Percentiles rank a stretch among this genome's conserved stretches.
phyloP scores from a whole-genome alignment of 2,329 filamentous ascomycete genomes.

The Metarhizium sp. region DNA sequence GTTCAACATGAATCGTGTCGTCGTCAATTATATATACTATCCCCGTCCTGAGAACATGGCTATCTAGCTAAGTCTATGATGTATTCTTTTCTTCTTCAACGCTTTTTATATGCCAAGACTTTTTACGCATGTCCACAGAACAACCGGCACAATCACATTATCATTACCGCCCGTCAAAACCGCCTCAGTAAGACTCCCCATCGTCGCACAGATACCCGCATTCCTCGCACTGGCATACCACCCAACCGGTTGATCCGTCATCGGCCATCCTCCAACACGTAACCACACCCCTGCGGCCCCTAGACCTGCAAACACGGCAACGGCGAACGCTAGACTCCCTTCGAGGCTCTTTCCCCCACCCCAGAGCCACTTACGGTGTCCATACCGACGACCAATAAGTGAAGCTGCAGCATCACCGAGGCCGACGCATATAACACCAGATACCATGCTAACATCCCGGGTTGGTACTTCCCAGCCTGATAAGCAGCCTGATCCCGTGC shows the following conservation, averaged over 20 bases:
- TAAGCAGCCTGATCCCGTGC: constrained; percentile 46
- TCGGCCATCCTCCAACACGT: constrained; percentile 64
- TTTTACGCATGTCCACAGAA: constrained; percentile 86
- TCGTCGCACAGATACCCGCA: constrained; percentile 60
- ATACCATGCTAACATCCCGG: constrained; percentile 80
- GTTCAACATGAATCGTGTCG: background rate
- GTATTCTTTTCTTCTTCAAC: background rate
- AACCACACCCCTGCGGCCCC: constrained; percentile 65
- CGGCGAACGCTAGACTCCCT: constrained; percentile 72
- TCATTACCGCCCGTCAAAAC: constrained; percentile 95
- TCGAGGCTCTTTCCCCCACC: constrained; percentile 93
- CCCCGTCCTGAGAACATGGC: background rate
- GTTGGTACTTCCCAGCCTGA: constrained; percentile 65
- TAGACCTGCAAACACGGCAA: constrained; percentile 69
- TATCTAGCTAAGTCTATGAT: background rate
- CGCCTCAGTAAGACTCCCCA: constrained; percentile 87
- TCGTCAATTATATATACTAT: background rate
- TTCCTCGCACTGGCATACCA: constrained; percentile 44
- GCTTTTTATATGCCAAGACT: constrained; percentile 49
- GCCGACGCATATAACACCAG: constrained; percentile 88
- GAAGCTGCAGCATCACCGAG: constrained; percentile 92
- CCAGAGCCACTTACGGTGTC: constrained; percentile 89
- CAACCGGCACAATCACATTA: constrained; percentile 92
- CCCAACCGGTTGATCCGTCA: constrained; percentile 31
- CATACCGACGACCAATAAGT: constrained; percentile 78